Percentiles rank a stretch among this genome's conserved stretches.
These are phyloP conservation scores for Trichoderma guizhouense DNA, from an alignment of 2,329 filamentous ascomycete species.

Conservation along the genomic window DNA sequence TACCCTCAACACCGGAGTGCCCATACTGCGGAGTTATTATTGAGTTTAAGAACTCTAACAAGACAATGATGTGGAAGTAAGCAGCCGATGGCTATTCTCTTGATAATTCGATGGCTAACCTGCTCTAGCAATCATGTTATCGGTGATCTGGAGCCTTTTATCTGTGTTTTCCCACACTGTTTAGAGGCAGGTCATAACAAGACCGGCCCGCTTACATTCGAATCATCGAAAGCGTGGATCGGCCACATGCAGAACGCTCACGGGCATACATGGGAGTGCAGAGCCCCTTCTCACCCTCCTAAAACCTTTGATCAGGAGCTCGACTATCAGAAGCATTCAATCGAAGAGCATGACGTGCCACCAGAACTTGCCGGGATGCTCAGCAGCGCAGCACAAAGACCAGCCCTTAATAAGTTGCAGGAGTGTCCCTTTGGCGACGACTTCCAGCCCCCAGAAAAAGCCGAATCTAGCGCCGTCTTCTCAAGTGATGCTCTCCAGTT, in stretches of 20 bases:
- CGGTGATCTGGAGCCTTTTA: background rate
- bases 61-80: constrained; percentile 1
- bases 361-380: background rate
- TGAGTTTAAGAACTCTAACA: background rate
- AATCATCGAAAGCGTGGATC: constrained; percentile 6
- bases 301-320: background rate
- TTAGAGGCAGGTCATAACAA: background rate
- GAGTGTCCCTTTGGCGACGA: background rate
- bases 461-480: background rate
- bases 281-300: background rate
- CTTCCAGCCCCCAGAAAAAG: background rate
- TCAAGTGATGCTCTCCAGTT: background rate
- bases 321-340: constrained; percentile 3
- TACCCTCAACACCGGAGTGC: background rate
- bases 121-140: constrained; percentile 3
- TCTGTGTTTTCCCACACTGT: background rate
- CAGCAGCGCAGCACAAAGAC: background rate
- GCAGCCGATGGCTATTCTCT: background rate
- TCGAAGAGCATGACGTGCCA: background rate
- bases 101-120: background rate
- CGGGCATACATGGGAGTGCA: background rate
- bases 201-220: background rate
- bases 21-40: constrained; percentile 3
- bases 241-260: constrained; percentile 2
- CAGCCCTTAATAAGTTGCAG: background rate